phyloP scores from a whole-genome alignment of 768 basidiomycete species.

The Boletus tomentosulus region DNA sequence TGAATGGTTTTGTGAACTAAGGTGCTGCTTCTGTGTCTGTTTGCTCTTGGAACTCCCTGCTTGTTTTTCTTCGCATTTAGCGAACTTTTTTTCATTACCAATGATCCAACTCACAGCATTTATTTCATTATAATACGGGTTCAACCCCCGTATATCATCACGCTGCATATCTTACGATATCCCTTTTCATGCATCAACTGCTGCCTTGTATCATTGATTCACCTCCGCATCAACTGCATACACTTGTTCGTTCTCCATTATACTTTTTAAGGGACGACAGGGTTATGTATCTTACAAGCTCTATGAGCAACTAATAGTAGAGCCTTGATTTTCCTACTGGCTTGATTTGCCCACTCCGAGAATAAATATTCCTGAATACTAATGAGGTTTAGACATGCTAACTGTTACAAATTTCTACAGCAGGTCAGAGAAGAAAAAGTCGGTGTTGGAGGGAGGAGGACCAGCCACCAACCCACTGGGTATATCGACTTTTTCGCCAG shows the following conservation, averaged over 20 bases:
- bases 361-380: slow-evolving; percentile 2
- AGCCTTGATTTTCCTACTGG: slow-evolving; percentile 10
- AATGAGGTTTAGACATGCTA: neutral
- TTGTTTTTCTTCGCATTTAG: slow-evolving; percentile 1
- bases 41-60: neutral
- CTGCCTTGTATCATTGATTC: slow-evolving; percentile 23
- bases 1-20: slow-evolving; percentile 38
- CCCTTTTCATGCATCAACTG: slow-evolving; percentile 25
- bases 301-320: slow-evolving; percentile 22
- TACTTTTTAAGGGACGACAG: slow-evolving; percentile 14
- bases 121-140: slow-evolving; percentile 54
- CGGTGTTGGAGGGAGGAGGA: slow-evolving; percentile 71
- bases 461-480: slow-evolving; percentile 76
- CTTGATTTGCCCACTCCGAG: neutral
- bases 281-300: slow-evolving; percentile 19
- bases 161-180: slow-evolving; percentile 21
- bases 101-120: slow-evolving; percentile 31
- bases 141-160: slow-evolving; percentile 75
- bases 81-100: neutral
- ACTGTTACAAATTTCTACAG: slow-evolving; percentile 20
- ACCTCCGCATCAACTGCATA: slow-evolving; percentile 60
- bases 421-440: slow-evolving; percentile 83
- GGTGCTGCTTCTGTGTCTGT: neutral
- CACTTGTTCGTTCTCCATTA: slow-evolving; percentile 14
- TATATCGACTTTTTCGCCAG: slow-evolving; percentile 86